A percentile compares a stretch with the other conserved stretches of the same genome.
phyloP scores from a whole-genome alignment of 176 grass and related monocot genomes.

The Canna indica region DNA sequence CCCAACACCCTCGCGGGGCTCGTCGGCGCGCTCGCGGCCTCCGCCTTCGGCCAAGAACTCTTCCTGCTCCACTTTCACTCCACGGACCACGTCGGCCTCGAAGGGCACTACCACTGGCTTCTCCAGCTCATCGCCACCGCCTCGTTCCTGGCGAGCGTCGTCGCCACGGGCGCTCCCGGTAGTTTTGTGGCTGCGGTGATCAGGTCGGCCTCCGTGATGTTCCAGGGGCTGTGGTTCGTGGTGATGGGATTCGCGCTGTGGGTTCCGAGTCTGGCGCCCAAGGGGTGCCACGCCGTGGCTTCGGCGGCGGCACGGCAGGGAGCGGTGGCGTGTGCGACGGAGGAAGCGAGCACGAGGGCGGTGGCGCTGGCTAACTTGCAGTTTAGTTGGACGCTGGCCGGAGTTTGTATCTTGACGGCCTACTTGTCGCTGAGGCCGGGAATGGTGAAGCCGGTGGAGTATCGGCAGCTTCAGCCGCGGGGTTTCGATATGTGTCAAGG shows the following conservation, averaged over 20 bases:
- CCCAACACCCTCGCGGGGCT: constrained; percentile 19
- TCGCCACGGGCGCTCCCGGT: constrained; percentile 25
- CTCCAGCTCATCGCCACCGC: constrained; percentile 44
- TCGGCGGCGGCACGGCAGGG: constrained; percentile 6
- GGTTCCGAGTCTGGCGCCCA: constrained; percentile 52
- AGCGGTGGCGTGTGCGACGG: constrained; percentile 41
- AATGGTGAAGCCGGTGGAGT: constrained; percentile 27
- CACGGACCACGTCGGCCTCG: constrained; percentile 50
- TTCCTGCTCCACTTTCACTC: constrained; percentile 73
- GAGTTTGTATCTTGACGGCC: constrained; percentile 36
- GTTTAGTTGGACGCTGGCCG: constrained; percentile 68
- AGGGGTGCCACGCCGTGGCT: constrained; percentile 29
- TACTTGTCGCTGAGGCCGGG: constrained; percentile 49
- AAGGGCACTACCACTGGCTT: constrained; percentile 92
- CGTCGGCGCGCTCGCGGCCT: constrained; percentile 49
- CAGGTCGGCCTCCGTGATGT: constrained; percentile 45
- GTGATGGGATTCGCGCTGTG: constrained; percentile 65
- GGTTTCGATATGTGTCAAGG: background rate
- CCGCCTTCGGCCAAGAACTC: constrained; percentile 68
- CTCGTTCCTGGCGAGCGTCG: constrained; percentile 22
- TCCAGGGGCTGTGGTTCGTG: constrained; percentile 76
- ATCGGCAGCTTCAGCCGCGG: constrained; percentile 35
- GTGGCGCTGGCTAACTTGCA: constrained; percentile 57
- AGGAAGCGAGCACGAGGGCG: constrained; percentile 46
- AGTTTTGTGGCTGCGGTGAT: constrained; percentile 45